Conservation (phyloP, 202 grass and related monocot genomes). For the Bolboschoenoplectus hybrid region DNA sequence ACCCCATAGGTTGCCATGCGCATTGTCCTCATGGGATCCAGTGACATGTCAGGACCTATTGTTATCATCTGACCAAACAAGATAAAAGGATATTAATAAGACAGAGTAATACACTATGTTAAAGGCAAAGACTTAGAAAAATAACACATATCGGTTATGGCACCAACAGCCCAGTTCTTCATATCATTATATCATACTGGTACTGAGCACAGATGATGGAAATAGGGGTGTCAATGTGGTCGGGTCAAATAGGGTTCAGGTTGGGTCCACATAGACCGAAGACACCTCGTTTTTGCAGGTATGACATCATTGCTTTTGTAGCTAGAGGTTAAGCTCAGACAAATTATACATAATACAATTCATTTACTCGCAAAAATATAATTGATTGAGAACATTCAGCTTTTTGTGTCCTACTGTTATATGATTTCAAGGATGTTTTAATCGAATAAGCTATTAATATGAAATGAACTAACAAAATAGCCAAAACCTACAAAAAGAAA, state of each 20-base stretch:
- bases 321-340: not conserved
- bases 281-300: not conserved
- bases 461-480: not conserved
- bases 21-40: constrained; percentile 70
- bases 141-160: not conserved
- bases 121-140: not conserved
- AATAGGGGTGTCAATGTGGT: not conserved
- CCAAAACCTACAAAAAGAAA: not conserved
- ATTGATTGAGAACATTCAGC: not conserved
- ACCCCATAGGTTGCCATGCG: constrained; percentile 91
- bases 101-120: not conserved
- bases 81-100: constrained; percentile 34
- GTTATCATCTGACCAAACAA: constrained; percentile 73
- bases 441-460: not conserved
- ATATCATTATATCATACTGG: not conserved
- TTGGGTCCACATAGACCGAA: not conserved
- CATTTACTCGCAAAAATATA: not conserved
- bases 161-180: not conserved
- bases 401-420: not conserved
- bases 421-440: not conserved
- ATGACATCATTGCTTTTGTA: not conserved
- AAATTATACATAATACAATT: not conserved
- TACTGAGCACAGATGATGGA: not conserved
- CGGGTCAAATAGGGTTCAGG: not conserved
- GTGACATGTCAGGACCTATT: constrained; percentile 46